Base-by-base conservation (phyloP, 2,329 filamentous ascomycete genomes). In the Leptographium galeiforme region DNA sequence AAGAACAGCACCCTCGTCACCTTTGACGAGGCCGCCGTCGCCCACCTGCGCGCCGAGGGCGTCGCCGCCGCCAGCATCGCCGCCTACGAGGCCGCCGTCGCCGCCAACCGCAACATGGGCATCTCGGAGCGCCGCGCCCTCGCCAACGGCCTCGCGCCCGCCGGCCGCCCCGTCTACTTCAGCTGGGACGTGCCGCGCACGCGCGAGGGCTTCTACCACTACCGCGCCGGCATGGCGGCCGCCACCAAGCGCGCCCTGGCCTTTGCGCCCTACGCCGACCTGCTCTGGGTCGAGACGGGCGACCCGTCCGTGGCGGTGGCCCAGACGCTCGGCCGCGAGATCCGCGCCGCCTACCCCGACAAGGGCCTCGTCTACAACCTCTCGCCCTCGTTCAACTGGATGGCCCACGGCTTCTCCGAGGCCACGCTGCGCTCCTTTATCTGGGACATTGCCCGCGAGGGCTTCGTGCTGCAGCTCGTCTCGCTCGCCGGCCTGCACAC, bases 351-450 rank as follows among this genome's bases (percentile, higher is more conserved):
- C 4, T 74, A 80, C 62, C 88, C 89, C 0, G 82, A 80, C 56
- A 97, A 97, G 77, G 86, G 87, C 39, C 78, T 98, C 30, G 91
- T 97, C 0, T 98, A 98, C 73, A 98, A 98, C 71, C 78, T 98
- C 2, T 90, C 85, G 6, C 93, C 93, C 1, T 95, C 88, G 10
- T 98, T 98, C 78, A 97, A 98, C 75, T 98, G 93, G 93, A 93
- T 94, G 81, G 82, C 82, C 12, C 90, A 97, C 66, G 93, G 91
- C 34, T 98, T 97, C 70, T 84, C 79, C 4, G 82, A 89, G 58
- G 82, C 81, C 57, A 84, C 85, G 7, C 77, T 98, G 53, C 89
- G 86, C 71, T 89, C 81, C 7, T 98, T 98, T 68, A 87, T 98
- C 62, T 97, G 91, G 91, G 91, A 97, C 67, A 81, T 98, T 59